These are phyloP conservation scores for Acmispon strigosus DNA, from an alignment of 306 rosid genomes.

Conservation along the genomic window DNA sequence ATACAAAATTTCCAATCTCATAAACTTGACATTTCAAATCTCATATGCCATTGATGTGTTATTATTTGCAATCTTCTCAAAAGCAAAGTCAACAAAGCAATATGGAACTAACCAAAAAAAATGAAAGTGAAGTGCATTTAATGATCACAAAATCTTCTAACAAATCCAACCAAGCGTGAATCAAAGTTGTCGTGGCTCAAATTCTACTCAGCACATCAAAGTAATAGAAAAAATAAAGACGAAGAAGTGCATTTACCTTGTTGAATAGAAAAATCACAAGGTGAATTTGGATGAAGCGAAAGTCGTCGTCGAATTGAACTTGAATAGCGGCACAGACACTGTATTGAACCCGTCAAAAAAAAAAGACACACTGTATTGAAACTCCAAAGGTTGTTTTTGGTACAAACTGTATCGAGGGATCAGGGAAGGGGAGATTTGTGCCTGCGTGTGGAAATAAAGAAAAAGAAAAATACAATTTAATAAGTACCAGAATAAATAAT, in stretches of 20 bases:
- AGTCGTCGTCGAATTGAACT: neutral
- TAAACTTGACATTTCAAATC: constrained; percentile 6
- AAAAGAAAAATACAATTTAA: too few relatives aligned
- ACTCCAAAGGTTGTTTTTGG: too few relatives aligned
- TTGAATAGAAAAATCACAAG: neutral
- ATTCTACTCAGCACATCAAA: neutral
- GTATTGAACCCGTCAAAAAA: too few relatives aligned
- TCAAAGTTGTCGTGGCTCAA: constrained; percentile 2
- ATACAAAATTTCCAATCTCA: neutral
- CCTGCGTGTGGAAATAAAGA: too few relatives aligned
- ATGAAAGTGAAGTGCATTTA: constrained; percentile 16
- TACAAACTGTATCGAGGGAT: too few relatives aligned
- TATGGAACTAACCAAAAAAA: constrained; percentile 4
- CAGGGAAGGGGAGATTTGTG: too few relatives aligned
- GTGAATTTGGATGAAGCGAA: neutral
- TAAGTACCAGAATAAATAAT: too few relatives aligned
- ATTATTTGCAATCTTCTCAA: constrained; percentile 21
- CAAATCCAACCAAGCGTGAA: constrained; percentile 8
- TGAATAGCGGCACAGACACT: too few relatives aligned
- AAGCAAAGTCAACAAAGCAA: constrained; percentile 5
- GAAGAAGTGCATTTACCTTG: constrained; percentile 26
- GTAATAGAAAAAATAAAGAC: neutral
- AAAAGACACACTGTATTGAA: too few relatives aligned
- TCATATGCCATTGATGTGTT: neutral
- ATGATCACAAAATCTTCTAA: neutral